phyloP scores from a whole-genome alignment of 2,329 filamentous ascomycete genomes.

The Thelonectria discophora region DNA sequence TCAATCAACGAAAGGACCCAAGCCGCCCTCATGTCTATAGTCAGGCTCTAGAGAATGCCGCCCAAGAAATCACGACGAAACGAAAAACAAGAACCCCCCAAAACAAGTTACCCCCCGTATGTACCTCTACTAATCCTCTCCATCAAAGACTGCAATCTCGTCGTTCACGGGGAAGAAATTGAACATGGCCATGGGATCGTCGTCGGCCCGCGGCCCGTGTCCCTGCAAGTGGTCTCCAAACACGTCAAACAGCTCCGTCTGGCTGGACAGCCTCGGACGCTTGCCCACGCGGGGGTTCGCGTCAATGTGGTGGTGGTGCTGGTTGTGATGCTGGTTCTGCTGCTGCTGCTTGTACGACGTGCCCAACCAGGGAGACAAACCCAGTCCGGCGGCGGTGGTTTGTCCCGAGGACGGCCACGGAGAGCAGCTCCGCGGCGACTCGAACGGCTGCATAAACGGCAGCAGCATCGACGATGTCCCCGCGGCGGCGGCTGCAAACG shows the following conservation, averaged over 20 bases:
- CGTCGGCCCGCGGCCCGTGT: slow-evolving; percentile 29
- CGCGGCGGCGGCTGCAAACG: slow-evolving; percentile 22
- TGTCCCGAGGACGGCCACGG: slow-evolving; percentile 23
- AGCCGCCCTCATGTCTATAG: too few relatives aligned
- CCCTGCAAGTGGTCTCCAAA: slow-evolving; percentile 32
- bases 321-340: background rate
- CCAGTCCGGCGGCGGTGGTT: background rate
- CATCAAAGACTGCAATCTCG: slow-evolving; percentile 38
- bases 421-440: slow-evolving; percentile 27
- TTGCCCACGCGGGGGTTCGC: slow-evolving; percentile 27
- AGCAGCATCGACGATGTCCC: slow-evolving; percentile 32
- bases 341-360: slow-evolving; percentile 29
- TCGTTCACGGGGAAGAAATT: slow-evolving; percentile 35
- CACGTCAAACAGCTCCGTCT: slow-evolving; percentile 35
- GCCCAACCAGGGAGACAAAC: slow-evolving; percentile 28
- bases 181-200: slow-evolving; percentile 38
- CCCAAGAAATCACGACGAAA: too few relatives aligned
- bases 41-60: too few relatives aligned
- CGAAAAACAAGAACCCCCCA: too few relatives aligned
- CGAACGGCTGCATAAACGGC: slow-evolving; percentile 33
- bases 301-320: slow-evolving; percentile 27
- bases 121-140: slow-evolving; percentile 31
- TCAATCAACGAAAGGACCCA: too few relatives aligned
- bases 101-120: too few relatives aligned
- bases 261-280: slow-evolving; percentile 33